Evolutionary conservation across 1,284 basidiomycete genomes (phyloP), one percentile per base, ranked within the genome.

Genomic region (Cystobasidiaceae sp.): DNA sequence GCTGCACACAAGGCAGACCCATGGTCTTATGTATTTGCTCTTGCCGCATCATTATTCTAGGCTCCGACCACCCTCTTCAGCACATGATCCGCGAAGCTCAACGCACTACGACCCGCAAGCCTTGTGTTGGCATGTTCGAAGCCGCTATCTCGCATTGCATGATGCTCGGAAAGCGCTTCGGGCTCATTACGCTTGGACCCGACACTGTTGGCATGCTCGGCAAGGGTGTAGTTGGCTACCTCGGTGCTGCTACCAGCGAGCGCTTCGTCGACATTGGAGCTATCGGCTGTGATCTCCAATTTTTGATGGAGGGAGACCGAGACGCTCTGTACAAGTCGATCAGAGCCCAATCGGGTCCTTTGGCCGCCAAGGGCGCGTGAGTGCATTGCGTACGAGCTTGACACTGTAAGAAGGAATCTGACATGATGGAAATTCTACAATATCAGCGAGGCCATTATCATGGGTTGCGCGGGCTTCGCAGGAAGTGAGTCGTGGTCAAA

Each of bases 401-500:
- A 39, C 11, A 39, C 11, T n/a, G n/a, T n/a, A 39, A 11, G 11
- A 11, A n/a, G 11, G n/a, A 11, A n/a, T 39, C n/a, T 39, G n/a
- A 39, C 37, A 11, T 11, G 37, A 39, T 11, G 11, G n/a, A 11
- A 11, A n/a, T 39, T 39, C 37, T 11, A 11, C 37, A 11, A 11
- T 39, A 39, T n/a, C n/a, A 39, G 37, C 5, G 75, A 78, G 45
- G 78, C 77, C 8, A 78, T 83, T 49, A 71, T 80, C 45, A 75
- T 82, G 51, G 81, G 82, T 0, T 82, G 81, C 64, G 81, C 81
- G 25, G 81, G 79, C 3, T 82, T 82, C 80, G 78, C 77, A 0
- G 81, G 80, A 6, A 77, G 82, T 75, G 78, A 79, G 37, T n/a
- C n/a, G n/a, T n/a, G n/a, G n/a, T 39, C 11, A 39, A 39, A 11